Evolutionary conservation across 208 protist species (phyloP).

Genomic region (Crithidia bombi): DNA sequence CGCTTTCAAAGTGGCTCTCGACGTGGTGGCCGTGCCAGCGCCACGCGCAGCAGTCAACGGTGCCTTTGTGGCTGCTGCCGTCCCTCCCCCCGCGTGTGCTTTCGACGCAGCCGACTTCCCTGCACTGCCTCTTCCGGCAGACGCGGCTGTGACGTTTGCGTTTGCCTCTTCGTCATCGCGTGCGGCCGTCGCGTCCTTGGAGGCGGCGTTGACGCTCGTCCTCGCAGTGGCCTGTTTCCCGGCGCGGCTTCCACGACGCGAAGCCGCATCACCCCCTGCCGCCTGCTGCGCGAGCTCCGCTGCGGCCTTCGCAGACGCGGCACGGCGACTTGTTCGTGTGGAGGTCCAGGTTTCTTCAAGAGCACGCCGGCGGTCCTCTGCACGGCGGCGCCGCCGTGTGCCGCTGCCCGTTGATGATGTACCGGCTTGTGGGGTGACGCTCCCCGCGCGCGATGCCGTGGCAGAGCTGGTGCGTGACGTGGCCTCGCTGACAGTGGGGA

Average conservation of each 20-base stretch:
- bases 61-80: not conserved
- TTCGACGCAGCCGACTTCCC: not conserved
- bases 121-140: not conserved
- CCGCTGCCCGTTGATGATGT: not conserved
- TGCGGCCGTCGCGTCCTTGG: not conserved
- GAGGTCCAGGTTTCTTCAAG: constrained; percentile 67
- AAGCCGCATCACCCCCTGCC: not conserved
- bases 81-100: not conserved
- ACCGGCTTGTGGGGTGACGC: constrained; percentile 5
- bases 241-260: not conserved
- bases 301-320: constrained; percentile 29
- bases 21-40: no score
- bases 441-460: constrained; percentile 27
- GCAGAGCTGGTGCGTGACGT: constrained; percentile 15
- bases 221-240: no score
- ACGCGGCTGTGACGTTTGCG: not conserved
- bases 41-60: no score
- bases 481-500: not conserved
- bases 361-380: constrained; percentile 35
- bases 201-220: not conserved
- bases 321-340: constrained; percentile 48
- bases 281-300: not conserved
- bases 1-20: no score
- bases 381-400: constrained; percentile 18
- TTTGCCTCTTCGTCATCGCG: not conserved